Base-by-base conservation (phyloP, 768 basidiomycete genomes). In the Podaxis pistillaris region DNA sequence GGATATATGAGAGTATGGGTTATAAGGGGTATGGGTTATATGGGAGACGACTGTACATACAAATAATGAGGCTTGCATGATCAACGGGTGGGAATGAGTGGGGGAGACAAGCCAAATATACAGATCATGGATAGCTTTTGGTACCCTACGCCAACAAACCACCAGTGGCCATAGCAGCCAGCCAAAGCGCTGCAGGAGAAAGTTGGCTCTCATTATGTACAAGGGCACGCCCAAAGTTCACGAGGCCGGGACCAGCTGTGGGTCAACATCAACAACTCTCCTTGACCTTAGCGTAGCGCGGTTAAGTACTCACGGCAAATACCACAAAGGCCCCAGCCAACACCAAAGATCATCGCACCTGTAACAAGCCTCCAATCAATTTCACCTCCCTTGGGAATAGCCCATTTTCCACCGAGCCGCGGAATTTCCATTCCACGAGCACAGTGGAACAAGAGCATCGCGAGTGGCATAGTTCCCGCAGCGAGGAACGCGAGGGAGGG, bases 251-350 rank as follows among this genome's bases (percentile, higher is more conserved):
- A 17, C 86, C 87, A 63, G 85, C 86, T 88, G 63, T 24, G 58
- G 50, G 40, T 46, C 17, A 65, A 19, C 24, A 7, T 51, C 19
- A 56, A 11, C n/a, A 63, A 19, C 41, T 57, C 19, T 56, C 44
- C 15, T 19, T 7, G 19, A 52, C 37, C 28, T 15, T 24, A 22
- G 47, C 8, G 38, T 44, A 60, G 19, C 19, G 17, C 19, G 36
- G 30, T 24, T 44, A 38, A 49, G 24, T 26, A 76, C 86, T 69
- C 72, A 87, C 86, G 86, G 70, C 87, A 88, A 53, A 87, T 72
- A 37, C 87, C 87, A 58, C 78, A 73, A 41, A 84, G 67, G 4
- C 83, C 87, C 87, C 87, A 88, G 1, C 87, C 86, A 28, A 85
- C 63, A 53, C 87, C 86, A 69, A 88, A 88, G 40, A 86, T 64